Evolutionary conservation across 352 stramenopile genomes (phyloP), one percentile per base, ranked within the genome.

Genomic region (Globisporangium orthogonon): DNA sequence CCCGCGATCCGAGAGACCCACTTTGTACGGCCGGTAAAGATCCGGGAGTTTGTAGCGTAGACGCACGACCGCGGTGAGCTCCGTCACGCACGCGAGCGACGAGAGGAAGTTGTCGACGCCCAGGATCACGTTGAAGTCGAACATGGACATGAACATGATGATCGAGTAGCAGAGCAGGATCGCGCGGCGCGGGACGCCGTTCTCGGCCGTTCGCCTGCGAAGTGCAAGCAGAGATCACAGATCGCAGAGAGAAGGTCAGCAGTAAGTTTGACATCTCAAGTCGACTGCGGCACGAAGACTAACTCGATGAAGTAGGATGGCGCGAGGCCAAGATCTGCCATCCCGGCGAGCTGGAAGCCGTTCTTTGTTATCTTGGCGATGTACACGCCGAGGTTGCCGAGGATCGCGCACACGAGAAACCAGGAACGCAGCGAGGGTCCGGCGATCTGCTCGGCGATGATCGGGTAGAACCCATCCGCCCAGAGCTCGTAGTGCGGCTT

Each of bases 41-140:
- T 87, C 77, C 5, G 80, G 73, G 44, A 80, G 65, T 4, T 65
- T 87, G 44, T 94, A 85, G 7, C 95, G 80, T 23, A 98, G 73
- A 30, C 92, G 81, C 43, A 98, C 67, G 56, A 96, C 96, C 0
- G 92, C 93, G 23, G 69, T 79, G 52, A 97, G 87, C 60, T 98
- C 91, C n/a, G 95, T 85, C 18, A 98, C 60, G 47, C 94, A 85
- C 53, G 83, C 73, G 28, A 91, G 61, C n/a, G 71, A 75, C 10
- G 78, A 90, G 17, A 90, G 54, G 50, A 94, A 89, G 63, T 94
- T 94, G 59, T 89, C 80, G 28, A 94, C 73, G 31, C 76, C 79
- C 54, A 91, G 64, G 51, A 91, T 94, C 44, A 75, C 80, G 58
- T 88, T 71, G 49, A 94, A 94, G 52, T 91, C 81, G 30, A 94